Evolutionary conservation across 2,329 filamentous ascomycete genomes (phyloP), one percentile per base, ranked within the genome.

Genomic region (Fusarium brachygibbosum): DNA sequence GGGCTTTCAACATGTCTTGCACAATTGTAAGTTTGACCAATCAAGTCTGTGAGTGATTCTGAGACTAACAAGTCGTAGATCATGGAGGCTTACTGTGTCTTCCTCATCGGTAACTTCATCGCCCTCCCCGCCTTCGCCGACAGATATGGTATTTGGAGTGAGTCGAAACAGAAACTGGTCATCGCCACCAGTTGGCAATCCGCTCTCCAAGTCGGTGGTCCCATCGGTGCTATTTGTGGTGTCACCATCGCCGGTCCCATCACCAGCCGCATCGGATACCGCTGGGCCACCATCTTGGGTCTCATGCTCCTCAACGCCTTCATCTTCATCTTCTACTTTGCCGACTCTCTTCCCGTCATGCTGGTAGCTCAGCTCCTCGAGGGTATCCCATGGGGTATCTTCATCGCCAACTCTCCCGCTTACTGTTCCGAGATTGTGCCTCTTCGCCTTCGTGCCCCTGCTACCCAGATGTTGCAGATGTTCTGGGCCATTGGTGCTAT

Each of bases 391-490:
- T 90, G 88, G 88, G 87, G 88, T 23, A 84, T 89, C 70, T 90
- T 90, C 78, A 88, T 89, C 66, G 86, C 87, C 72, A 88, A 88
- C 75, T 82, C 87, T 12, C 87, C 87, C 2, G 87, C 87, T 4
- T 89, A 89, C 79, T 86, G 84, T 76, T 81, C 79, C 68, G 87
- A 90, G 75, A 87, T 90, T 50, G 86, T 88, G 13, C 87, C 87
- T 1, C 80, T 90, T 37, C 78, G 79, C 69, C 79, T 90, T 42
- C 80, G 87, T 75, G 87, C 84, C 58, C 84, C 86, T 42, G 82
- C 81, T 16, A 89, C 87, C 3, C 84, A 86, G 72, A 89, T 86
- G 79, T 70, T 89, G 75, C 87, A 90, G 75, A 89, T 90, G 87
- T 86, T 86, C 79, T 90, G 87, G 87, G 84, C 86, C 6, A 86